A percentile compares a stretch with the other conserved stretches of the same genome.
Evolutionary conservation across 164 flowering plant genomes (phyloP).

Genomic region (Platanus orientalis): DNA sequence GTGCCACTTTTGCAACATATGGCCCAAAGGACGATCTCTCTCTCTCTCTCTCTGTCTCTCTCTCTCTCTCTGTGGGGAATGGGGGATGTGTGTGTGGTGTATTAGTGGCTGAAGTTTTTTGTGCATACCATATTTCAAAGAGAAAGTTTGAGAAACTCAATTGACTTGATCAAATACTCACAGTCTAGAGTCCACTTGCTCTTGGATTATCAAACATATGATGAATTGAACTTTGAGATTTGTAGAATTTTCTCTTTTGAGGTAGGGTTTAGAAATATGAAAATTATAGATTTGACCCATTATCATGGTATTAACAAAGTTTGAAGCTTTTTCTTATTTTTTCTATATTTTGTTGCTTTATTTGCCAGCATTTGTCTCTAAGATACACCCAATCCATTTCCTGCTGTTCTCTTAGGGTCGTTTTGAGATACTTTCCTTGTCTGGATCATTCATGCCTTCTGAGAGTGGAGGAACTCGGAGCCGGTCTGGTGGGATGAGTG

Average conservation of each 20-base stretch:
- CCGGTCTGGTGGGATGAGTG: constrained; percentile 97
- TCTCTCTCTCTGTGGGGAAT: too few relatives aligned
- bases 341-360: neutral
- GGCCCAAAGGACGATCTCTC: too few relatives aligned
- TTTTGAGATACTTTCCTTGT: constrained; percentile 91
- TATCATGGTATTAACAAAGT: neutral
- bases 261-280: neutral
- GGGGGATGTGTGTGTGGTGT: too few relatives aligned
- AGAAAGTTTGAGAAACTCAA: neutral
- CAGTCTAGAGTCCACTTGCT: neutral
- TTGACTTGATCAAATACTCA: neutral
- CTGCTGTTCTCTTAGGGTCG: constrained; percentile 64
- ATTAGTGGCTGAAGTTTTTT: too few relatives aligned
- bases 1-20: too few relatives aligned
- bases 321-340: neutral
- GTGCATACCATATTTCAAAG: too few relatives aligned
- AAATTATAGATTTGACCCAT: neutral
- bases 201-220: neutral
- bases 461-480: constrained; percentile 90
- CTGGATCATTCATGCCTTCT: constrained; percentile 91
- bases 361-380: neutral
- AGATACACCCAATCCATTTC: neutral
- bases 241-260: neutral
- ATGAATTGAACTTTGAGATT: neutral
- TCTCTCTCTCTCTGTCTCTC: too few relatives aligned